phyloP scores from a whole-genome alignment of 805 yeast species.

The Saccharomycopsis malanga region DNA sequence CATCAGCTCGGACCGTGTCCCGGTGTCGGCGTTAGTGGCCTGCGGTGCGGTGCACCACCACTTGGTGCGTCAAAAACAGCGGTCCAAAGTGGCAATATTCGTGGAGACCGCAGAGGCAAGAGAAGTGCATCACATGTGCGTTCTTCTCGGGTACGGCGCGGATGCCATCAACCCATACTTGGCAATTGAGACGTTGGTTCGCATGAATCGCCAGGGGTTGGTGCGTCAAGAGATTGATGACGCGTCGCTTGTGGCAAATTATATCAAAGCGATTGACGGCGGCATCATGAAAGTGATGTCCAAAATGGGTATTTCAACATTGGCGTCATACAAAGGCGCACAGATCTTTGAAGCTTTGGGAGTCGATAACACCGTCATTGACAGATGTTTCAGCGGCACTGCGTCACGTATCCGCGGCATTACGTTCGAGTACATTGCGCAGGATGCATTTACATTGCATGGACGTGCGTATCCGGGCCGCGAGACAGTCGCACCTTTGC shows the following conservation, averaged over 20 bases:
- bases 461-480: slow-evolving; percentile 86
- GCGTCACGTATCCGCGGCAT: slow-evolving; percentile 95
- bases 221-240: slow-evolving; percentile 49
- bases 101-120: slow-evolving; percentile 96
- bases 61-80: slow-evolving; percentile 89
- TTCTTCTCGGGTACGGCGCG: slow-evolving; percentile 93
- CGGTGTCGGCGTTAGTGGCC: slow-evolving; percentile 87
- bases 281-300: slow-evolving; percentile 97
- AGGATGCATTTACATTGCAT: slow-evolving; percentile 91
- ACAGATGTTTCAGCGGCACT: slow-evolving; percentile 93
- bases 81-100: slow-evolving; percentile 88
- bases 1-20: slow-evolving; percentile 53
- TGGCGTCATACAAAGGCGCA: slow-evolving; percentile 98
- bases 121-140: slow-evolving; percentile 95
- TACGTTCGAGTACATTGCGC: slow-evolving; percentile 92
- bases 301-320: slow-evolving; percentile 97
- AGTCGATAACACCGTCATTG: slow-evolving; percentile 90
- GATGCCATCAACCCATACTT: slow-evolving; percentile 93
- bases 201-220: slow-evolving; percentile 77
- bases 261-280: slow-evolving; percentile 77
- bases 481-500: slow-evolving; percentile 58
- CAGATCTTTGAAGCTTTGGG: slow-evolving; percentile 97
- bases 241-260: slow-evolving; percentile 62
- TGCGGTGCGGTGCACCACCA: slow-evolving; percentile 96
- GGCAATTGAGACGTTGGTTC: slow-evolving; percentile 80